These are phyloP conservation scores for Penicillium verrucosum DNA, from an alignment of 2,329 filamentous ascomycete species.

Conservation along the genomic window DNA sequence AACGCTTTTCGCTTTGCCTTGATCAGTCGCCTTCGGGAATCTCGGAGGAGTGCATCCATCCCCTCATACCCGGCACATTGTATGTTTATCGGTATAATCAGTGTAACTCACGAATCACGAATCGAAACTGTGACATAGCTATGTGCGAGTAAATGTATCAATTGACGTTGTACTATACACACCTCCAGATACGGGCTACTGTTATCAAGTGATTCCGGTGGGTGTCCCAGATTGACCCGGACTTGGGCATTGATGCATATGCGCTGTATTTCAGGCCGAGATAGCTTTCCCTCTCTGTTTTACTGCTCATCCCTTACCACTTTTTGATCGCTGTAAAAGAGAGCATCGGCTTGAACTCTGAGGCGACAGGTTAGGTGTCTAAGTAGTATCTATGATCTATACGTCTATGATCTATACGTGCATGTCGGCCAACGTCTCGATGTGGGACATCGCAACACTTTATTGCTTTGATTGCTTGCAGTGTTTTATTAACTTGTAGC, in stretches of 20 bases:
- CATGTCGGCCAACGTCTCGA: no score
- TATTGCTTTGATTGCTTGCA: no score
- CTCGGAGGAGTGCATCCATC: neutral
- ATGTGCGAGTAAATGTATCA: neutral
- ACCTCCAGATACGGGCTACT: no score
- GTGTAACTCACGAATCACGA: neutral
- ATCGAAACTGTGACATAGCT: neutral
- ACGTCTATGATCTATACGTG: no score
- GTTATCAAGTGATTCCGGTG: neutral
- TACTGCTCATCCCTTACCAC: neutral
- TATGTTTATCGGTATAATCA: neutral
- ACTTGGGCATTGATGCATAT: neutral
- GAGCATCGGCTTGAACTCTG: no score
- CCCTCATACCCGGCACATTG: neutral
- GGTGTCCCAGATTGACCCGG: neutral
- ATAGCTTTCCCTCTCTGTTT: neutral
- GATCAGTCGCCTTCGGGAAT: neutral
- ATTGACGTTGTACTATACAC: neutral
- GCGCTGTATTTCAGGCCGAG: neutral
- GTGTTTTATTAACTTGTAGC: no score
- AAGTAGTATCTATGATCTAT: no score
- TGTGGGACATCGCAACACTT: no score
- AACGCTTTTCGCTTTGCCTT: neutral
- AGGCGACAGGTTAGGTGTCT: neutral
- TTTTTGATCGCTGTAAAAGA: neutral